These are phyloP conservation scores for Carpinus fangiana DNA, from an alignment of 306 rosid genomes.

Conservation along the genomic window DNA sequence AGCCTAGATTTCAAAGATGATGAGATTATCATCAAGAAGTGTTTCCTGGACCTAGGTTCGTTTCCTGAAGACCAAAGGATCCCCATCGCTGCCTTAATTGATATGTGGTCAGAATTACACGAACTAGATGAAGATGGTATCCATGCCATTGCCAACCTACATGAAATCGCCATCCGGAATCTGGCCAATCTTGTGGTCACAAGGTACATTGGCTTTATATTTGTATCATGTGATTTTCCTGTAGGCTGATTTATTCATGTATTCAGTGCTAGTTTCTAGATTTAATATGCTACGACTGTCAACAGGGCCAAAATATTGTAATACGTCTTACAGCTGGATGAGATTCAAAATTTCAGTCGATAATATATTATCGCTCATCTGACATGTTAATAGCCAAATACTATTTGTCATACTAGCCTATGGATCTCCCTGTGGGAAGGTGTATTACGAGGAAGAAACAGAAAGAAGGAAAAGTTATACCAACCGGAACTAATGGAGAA, in stretches of 20 bases:
- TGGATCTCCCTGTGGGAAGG: not conserved
- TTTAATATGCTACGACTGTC: not conserved
- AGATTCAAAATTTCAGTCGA: not conserved
- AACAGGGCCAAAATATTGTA: not conserved
- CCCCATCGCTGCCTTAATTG: slow-evolving; percentile 45
- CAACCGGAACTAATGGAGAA: not conserved
- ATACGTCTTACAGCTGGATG: not conserved
- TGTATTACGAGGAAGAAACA: not conserved
- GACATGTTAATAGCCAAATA: not conserved
- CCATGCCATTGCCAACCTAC: slow-evolving; percentile 29
- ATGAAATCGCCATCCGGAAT: slow-evolving; percentile 4
- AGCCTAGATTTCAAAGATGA: slow-evolving; percentile 43
- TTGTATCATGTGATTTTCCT: not conserved
- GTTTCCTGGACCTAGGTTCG: slow-evolving; percentile 70
- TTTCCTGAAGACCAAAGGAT: slow-evolving; percentile 67
- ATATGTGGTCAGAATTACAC: slow-evolving; percentile 56
- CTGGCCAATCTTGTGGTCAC: slow-evolving; percentile 24
- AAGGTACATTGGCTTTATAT: slow-evolving; percentile 27
- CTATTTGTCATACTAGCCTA: not conserved
- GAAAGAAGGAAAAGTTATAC: not conserved
- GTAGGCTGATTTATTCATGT: not conserved
- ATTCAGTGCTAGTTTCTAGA: not conserved
- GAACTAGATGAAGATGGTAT: slow-evolving; percentile 22
- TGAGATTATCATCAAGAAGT: slow-evolving; percentile 37
- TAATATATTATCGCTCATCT: not conserved